Conservation (phyloP, 2,329 filamentous ascomycete species). For the Cladorrhinum sp. region DNA sequence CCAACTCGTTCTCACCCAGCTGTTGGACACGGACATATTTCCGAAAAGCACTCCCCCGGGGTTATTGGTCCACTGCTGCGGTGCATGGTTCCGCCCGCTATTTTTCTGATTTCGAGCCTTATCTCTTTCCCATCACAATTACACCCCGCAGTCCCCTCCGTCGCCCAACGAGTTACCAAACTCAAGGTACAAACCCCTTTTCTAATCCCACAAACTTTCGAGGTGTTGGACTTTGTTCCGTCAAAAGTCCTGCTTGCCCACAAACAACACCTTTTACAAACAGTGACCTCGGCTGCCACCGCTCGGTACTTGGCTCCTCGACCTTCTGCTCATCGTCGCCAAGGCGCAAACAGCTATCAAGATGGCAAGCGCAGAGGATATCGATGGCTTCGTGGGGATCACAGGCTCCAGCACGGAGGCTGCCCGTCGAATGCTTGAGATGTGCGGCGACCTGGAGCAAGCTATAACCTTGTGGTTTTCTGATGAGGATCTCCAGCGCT, state of each 20-base stretch:
- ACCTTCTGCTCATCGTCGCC: not conserved
- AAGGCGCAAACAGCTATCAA: slow-evolving; percentile 16
- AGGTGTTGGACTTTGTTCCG: no score
- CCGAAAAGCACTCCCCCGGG: not conserved
- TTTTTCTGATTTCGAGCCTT: not conserved
- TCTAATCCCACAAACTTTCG: not conserved
- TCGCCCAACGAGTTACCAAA: slow-evolving; percentile 3
- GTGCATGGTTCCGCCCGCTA: not conserved
- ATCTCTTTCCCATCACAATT: not conserved
- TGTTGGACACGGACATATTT: no score
- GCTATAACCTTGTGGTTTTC: slow-evolving; percentile 90
- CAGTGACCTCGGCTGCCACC: not conserved
- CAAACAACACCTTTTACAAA: not conserved
- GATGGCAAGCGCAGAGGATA: slow-evolving; percentile 63
- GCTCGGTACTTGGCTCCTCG: not conserved
- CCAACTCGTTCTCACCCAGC: not conserved
- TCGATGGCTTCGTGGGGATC: slow-evolving; percentile 76
- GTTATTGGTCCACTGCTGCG: not conserved
- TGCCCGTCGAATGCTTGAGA: slow-evolving; percentile 76
- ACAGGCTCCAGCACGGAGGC: slow-evolving; percentile 72
- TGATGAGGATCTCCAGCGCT: slow-evolving; percentile 68
- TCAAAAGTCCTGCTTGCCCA: no score
- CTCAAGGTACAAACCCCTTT: not conserved
- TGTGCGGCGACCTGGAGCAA: slow-evolving; percentile 82
- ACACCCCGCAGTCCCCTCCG: not conserved